Evolutionary conservation across 257 asterid genomes (phyloP), one percentile per base, ranked within the genome.

Genomic region (Rubia yunnanensis): DNA sequence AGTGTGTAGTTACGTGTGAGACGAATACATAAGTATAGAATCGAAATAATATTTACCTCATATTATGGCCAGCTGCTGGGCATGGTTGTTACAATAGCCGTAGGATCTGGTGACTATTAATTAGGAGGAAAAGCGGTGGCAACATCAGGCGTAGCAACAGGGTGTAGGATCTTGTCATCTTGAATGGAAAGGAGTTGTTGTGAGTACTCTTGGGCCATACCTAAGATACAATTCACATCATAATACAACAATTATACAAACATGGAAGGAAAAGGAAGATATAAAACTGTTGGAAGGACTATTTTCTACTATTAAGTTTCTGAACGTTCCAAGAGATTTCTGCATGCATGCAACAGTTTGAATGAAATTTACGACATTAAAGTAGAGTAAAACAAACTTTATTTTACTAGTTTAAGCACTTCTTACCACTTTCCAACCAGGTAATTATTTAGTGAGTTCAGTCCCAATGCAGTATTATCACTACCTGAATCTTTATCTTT

Each of bases 181-280:
- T 39, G 48, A 39, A 39, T 39, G 48, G 48, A 39, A 39, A 10
- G 48, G 52, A 44, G 52, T 44, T 44, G 52, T 44, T 44, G 52
- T 44, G 52, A 41, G n/a, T n/a, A n/a, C 52, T 3, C 14, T 53
- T 53, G 63, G 63, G 63, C 63, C 63, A 57, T 15, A 57, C 39
- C 52, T 44, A 44, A 44, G 63, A 30, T 18, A 11, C 32, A 57
- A 14, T 7, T 11, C 35, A 41, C 50, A 44, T 44, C 52, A 44
- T 20, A 44, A 15, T 17, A 27, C n/a, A n/a, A n/a, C n/a, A n/a
- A n/a, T n/a, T n/a, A n/a, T n/a, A n/a, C 34, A 57, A 57, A 28
- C 39, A 14, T 1, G 5, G 63, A 30, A 30, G 8, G 22, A 18
- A 14, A 27, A 28, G 39, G 10, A 57, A 17, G 20, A 10, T 7